phyloP scores from a whole-genome alignment of 345 rosid genomes.

The Populus euphratica region DNA sequence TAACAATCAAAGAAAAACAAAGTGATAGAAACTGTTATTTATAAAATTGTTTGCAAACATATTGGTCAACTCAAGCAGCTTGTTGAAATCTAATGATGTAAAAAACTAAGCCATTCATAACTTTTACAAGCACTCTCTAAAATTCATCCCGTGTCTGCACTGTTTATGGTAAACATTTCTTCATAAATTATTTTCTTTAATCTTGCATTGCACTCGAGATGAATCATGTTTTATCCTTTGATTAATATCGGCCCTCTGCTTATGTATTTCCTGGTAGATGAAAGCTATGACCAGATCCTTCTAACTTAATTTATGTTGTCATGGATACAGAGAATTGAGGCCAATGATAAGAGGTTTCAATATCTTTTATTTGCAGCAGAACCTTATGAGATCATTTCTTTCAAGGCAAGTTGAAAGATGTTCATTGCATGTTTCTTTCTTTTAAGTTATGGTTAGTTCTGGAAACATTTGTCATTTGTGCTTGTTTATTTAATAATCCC shows the following conservation, averaged over 20 bases:
- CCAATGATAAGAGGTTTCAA: slow-evolving; percentile 85
- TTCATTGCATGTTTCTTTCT: neutral
- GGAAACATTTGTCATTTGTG: neutral
- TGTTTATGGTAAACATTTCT: neutral
- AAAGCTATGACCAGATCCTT: neutral
- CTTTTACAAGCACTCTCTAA: neutral
- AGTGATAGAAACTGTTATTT: neutral
- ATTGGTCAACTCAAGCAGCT: neutral
- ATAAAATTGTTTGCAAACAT: no score
- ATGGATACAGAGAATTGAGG: slow-evolving; percentile 65
- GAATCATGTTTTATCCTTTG: neutral
- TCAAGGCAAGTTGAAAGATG: slow-evolving; percentile 54
- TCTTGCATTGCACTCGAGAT: neutral
- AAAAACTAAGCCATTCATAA: neutral
- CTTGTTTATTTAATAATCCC: slow-evolving; percentile 12
- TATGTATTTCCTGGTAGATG: neutral
- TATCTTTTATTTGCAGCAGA: slow-evolving; percentile 94
- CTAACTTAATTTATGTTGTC: slow-evolving; percentile 3
- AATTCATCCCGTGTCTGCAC: neutral
- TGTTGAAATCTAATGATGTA: neutral
- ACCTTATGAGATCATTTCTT: slow-evolving; percentile 93
- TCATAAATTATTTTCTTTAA: no score
- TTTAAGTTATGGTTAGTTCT: neutral
- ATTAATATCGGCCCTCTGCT: neutral
- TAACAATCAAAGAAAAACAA: neutral